These are phyloP conservation scores for Fraxinus quadrangulata DNA, from an alignment of 257 asterid species.

Conservation along the genomic window DNA sequence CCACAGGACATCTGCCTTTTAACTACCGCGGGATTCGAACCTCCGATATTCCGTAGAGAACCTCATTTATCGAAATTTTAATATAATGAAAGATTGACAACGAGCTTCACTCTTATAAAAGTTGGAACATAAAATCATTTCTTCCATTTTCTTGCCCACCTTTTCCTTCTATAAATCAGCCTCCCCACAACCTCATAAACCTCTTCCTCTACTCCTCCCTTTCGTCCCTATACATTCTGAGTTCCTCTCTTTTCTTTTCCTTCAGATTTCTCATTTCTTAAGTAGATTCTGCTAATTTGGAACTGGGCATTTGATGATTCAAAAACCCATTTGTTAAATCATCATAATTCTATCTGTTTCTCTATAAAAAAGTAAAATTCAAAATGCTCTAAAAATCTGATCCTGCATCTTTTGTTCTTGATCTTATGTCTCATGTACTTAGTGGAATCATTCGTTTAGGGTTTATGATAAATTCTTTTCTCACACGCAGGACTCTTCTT, in stretches of 20 bases:
- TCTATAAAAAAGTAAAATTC: background rate
- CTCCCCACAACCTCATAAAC: conserved; percentile 4
- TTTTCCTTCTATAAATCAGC: background rate
- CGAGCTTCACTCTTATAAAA: no score
- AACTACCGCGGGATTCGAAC: no score
- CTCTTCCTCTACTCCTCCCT: conserved; percentile 2
- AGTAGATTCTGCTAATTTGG: background rate
- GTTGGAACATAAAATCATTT: background rate
- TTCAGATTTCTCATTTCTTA: background rate
- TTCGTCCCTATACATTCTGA: background rate
- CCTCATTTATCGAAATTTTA: no score
- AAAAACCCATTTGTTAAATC: background rate
- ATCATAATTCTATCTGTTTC: background rate
- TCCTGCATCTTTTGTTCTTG: conserved; percentile 34
- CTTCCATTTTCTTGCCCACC: background rate
- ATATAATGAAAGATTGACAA: no score
- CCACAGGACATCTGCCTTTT: no score
- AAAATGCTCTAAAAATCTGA: conserved; percentile 13
- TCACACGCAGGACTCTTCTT: conserved; percentile 71
- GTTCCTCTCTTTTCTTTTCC: background rate
- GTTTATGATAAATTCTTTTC: conserved; percentile 58
- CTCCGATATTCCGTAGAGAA: no score
- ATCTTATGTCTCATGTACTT: conserved; percentile 72
- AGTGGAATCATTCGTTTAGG: conserved; percentile 73
- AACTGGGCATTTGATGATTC: background rate